These are phyloP conservation scores for Cetraspora pellucida DNA, from an alignment of 192 early-diverging fungal genomes.

Conservation along the genomic window DNA sequence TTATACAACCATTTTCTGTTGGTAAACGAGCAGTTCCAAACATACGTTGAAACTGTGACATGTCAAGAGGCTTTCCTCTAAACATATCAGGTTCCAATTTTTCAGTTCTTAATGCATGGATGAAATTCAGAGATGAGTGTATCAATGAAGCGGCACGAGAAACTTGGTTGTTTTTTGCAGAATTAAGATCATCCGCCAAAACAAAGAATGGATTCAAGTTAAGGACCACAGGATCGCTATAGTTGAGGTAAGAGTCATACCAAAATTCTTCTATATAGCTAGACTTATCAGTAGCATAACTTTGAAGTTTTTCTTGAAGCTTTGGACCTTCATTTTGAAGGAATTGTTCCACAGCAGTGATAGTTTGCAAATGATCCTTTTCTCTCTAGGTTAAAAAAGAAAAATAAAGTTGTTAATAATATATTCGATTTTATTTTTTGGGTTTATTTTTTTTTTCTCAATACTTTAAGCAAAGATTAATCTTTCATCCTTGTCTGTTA, in stretches of 20 bases:
- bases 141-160: constrained; percentile 73
- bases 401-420: not conserved
- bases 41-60: constrained; percentile 79
- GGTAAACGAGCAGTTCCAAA: constrained; percentile 85
- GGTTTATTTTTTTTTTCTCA: too few relatives aligned
- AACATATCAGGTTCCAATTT: constrained; percentile 66
- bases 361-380: constrained; percentile 46
- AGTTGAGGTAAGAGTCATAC: constrained; percentile 51
- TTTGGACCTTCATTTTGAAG: constrained; percentile 50
- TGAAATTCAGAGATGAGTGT: constrained; percentile 66
- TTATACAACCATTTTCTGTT: constrained; percentile 48
- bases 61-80: constrained; percentile 66
- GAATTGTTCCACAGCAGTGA: constrained; percentile 43
- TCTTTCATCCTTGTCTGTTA: too few relatives aligned
- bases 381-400: constrained; percentile 12
- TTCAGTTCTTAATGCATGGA: constrained; percentile 63
- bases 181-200: constrained; percentile 53
- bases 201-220: constrained; percentile 56
- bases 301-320: constrained; percentile 59
- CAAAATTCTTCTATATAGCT: constrained; percentile 58
- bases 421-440: not conserved
- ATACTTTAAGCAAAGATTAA: too few relatives aligned
- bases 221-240: constrained; percentile 47
- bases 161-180: constrained; percentile 64
- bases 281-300: constrained; percentile 52